phyloP scores from a whole-genome alignment of 1,139 yeast species.

The Geotrichum candidum region DNA sequence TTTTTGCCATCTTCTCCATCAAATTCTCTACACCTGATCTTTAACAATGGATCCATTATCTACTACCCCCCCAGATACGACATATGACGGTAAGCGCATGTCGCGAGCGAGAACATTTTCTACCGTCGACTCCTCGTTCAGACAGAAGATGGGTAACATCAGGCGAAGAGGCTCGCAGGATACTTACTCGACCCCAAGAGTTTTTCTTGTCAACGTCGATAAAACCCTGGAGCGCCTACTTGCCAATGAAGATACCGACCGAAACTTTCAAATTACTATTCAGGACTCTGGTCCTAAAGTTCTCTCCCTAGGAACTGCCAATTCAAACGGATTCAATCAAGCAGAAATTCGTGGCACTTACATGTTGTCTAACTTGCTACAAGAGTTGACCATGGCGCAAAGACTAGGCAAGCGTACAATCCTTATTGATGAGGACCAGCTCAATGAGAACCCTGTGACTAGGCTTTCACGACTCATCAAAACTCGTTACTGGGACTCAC shows the following conservation, averaged over 20 bases:
- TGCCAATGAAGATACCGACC: slow-evolving; percentile 79
- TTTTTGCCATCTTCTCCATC: neutral
- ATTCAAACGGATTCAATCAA: slow-evolving; percentile 72
- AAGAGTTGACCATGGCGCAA: slow-evolving; percentile 84
- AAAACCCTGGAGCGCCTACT: slow-evolving; percentile 63
- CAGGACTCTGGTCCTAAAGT: slow-evolving; percentile 95
- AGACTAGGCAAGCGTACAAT: slow-evolving; percentile 71
- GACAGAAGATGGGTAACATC: slow-evolving; percentile 12
- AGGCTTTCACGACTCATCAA: slow-evolving; percentile 69
- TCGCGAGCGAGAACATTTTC: slow-evolving; percentile 17
- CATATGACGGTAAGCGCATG: neutral
- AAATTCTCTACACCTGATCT: neutral
- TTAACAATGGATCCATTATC: neutral
- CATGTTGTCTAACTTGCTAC: slow-evolving; percentile 80
- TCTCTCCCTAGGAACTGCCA: slow-evolving; percentile 72
- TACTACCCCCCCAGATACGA: neutral
- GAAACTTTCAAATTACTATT: slow-evolving; percentile 79
- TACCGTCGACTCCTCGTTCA: slow-evolving; percentile 16
- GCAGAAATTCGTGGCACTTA: slow-evolving; percentile 82
- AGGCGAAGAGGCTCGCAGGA: slow-evolving; percentile 37
- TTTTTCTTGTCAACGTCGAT: slow-evolving; percentile 75
- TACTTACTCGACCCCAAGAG: slow-evolving; percentile 44
- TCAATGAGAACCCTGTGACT: slow-evolving; percentile 82
- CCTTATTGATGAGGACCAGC: slow-evolving; percentile 73
- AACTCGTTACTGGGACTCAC: slow-evolving; percentile 72